Percentiles rank a stretch among this genome's conserved stretches.
These are phyloP conservation scores for Astrocystis sublimbata DNA, from an alignment of 495 filamentous ascomycete species.

Conservation along the genomic window DNA sequence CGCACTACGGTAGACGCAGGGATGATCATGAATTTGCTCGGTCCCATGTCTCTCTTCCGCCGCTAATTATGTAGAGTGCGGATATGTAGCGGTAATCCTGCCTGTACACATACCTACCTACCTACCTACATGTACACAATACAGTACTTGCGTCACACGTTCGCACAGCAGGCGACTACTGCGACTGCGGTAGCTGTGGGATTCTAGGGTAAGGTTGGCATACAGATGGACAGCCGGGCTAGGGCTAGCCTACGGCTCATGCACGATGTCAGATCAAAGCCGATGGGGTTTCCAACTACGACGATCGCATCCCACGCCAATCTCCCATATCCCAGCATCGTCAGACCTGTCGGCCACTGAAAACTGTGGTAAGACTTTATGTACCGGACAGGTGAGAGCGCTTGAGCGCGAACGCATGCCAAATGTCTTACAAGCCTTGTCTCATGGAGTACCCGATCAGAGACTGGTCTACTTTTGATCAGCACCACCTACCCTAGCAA, in stretches of 20 bases:
- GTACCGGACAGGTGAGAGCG: not conserved
- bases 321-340: not conserved
- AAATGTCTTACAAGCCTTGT: slow-evolving; percentile 11
- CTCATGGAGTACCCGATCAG: not conserved
- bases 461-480: not conserved
- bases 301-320: slow-evolving; percentile 27
- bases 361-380: not conserved
- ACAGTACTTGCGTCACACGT: slow-evolving; percentile 19
- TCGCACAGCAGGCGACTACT: slow-evolving; percentile 21
- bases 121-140: too few species aligned
- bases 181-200: slow-evolving; percentile 20
- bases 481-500: too few species aligned
- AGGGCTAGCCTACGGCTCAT: slow-evolving; percentile 30
- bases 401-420: slow-evolving; percentile 14
- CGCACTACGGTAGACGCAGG: not conserved
- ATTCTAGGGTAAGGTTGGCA: slow-evolving; percentile 22
- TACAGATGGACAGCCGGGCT: slow-evolving; percentile 26
- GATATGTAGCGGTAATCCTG: slow-evolving; percentile 22
- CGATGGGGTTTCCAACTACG: slow-evolving; percentile 29
- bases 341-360: not conserved
- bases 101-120: slow-evolving; percentile 16
- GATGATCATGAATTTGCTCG: slow-evolving; percentile 4
- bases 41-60: slow-evolving; percentile 17
- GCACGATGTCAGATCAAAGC: slow-evolving; percentile 40
- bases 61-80: slow-evolving; percentile 26